Evolutionary conservation across 768 basidiomycete species (phyloP), one percentile per base, ranked within the genome.

Genomic region (Panus rudis): DNA sequence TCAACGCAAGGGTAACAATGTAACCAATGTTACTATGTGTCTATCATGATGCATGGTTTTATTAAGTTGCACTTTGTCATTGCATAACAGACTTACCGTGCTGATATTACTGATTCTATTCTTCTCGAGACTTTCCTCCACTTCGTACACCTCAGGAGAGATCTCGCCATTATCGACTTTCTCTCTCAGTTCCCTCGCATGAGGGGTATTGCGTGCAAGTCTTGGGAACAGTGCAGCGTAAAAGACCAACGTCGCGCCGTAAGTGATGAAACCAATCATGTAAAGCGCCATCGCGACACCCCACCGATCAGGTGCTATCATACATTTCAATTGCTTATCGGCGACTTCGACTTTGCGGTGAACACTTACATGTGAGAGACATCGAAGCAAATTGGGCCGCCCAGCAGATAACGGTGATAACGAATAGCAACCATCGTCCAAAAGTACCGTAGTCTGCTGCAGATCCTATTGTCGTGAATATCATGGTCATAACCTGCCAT

Each of bases 31-130:
- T 86, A 53, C 81, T 83, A 55, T 87, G 84, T 41, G 71, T 76
- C 86, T 87, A 40, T 21, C 28, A 3, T 17, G 33, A 14, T 12
- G 34, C 17, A n/a, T n/a, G n/a, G n/a, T n/a, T n/a, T n/a, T n/a
- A n/a, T n/a, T n/a, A n/a, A 11, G 11, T 1, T 17, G 7, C 16
- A 1, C 14, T 8, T 7, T 1, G 20, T 20, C 13, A 24, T 1
- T 20, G 13, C 2, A n/a, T 3, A 12, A 14, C 19, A 28, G 2
- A 27, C 72, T 37, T 37, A 87, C 87, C 32, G 83, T 89, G 55
- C 81, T 84, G 49, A 89, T 84, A 52, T 88, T 90, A 55, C 87
- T 86, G 45, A 92, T 84, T 48, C 80, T 66, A 48, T 88, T 92
- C 72, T 88, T 88, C 64, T 90, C 84, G 33, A 90, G 53, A 24